These are phyloP conservation scores for Kregervanrija pseudodelftensis DNA, from an alignment of 805 yeast genomes.

Conservation along the genomic window DNA sequence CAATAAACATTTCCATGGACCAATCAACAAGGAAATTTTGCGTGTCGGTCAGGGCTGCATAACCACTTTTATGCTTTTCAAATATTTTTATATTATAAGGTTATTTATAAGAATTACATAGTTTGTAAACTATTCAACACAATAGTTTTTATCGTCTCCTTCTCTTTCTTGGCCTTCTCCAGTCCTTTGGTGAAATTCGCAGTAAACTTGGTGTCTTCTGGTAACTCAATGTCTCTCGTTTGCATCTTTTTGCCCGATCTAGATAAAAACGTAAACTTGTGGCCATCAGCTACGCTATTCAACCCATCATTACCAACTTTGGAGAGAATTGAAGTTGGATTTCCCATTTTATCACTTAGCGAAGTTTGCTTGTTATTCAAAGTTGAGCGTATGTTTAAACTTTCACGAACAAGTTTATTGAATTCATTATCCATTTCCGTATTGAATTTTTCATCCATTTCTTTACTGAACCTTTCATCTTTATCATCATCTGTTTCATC, in stretches of 20 bases:
- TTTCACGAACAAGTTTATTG: slow-evolving; percentile 29
- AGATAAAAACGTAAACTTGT: slow-evolving; percentile 45
- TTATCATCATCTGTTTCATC: slow-evolving; percentile 27
- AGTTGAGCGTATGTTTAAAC: slow-evolving; percentile 28
- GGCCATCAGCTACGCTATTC: background rate
- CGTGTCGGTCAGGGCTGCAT: slow-evolving; percentile 5
- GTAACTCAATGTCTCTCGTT: slow-evolving; percentile 41
- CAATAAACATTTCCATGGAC: background rate
- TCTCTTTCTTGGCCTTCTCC: slow-evolving; percentile 43
- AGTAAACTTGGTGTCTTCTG: slow-evolving; percentile 48
- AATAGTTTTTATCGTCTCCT: slow-evolving; percentile 48
- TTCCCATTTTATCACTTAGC: slow-evolving; percentile 21
- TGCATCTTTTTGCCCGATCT: slow-evolving; percentile 42
- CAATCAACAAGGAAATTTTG: background rate
- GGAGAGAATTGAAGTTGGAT: slow-evolving; percentile 25
- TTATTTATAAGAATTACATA: background rate
- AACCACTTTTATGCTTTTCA: slow-evolving; percentile 1
- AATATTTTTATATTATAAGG: background rate
- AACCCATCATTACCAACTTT: slow-evolving; percentile 1
- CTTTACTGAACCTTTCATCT: slow-evolving; percentile 21
- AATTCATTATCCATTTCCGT: slow-evolving; percentile 47
- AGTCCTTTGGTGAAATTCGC: slow-evolving; percentile 44
- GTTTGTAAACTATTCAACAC: slow-evolving; percentile 36
- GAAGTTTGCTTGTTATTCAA: background rate
- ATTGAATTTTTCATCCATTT: slow-evolving; percentile 22